Percentiles rank a stretch among this genome's conserved stretches.
phyloP scores from a whole-genome alignment of 441 rosid genomes.

The Erodium moschatum region DNA sequence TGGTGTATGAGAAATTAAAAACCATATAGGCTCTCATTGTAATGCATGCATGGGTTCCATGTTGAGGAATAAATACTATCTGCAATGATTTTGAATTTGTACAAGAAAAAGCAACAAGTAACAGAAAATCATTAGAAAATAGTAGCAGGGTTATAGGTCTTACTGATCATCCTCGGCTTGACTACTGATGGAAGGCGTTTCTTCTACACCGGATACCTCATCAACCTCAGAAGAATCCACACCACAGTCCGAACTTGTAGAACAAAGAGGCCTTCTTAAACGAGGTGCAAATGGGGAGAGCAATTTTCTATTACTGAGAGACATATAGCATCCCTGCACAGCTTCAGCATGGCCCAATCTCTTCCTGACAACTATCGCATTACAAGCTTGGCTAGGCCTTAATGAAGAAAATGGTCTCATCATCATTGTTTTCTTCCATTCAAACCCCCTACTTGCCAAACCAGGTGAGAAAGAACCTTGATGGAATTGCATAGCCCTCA shows the following conservation, averaged over 20 bases:
- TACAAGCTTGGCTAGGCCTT: conserved; percentile 18
- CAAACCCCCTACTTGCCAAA: background rate
- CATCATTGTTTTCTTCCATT: conserved; percentile 8
- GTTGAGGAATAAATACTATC: background rate
- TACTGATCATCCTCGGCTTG: conserved; percentile 36
- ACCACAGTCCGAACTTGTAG: conserved; percentile 35
- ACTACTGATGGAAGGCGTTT: conserved; percentile 25
- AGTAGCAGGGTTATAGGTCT: conserved; percentile 24
- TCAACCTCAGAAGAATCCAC: conserved; percentile 33
- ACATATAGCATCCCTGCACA: conserved; percentile 20
- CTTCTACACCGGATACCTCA: conserved; percentile 28
- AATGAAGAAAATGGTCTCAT: conserved; percentile 19
- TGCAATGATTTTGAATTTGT: background rate
- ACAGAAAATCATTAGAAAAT: background rate
- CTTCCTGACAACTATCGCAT: conserved; percentile 16
- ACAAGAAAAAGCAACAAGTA: background rate
- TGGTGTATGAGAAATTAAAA: background rate
- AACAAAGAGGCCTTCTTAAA: conserved; percentile 27
- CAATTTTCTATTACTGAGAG: conserved; percentile 20
- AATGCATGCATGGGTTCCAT: background rate
- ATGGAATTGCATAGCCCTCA: conserved; percentile 1
- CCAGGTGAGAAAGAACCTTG: background rate
- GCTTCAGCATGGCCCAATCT: conserved; percentile 23
- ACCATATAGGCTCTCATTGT: background rate
- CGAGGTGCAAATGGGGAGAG: conserved; percentile 29